Percentiles rank a stretch among this genome's conserved stretches.
Conservation (phyloP, 257 asterid species). For the Plantago ovata region DNA sequence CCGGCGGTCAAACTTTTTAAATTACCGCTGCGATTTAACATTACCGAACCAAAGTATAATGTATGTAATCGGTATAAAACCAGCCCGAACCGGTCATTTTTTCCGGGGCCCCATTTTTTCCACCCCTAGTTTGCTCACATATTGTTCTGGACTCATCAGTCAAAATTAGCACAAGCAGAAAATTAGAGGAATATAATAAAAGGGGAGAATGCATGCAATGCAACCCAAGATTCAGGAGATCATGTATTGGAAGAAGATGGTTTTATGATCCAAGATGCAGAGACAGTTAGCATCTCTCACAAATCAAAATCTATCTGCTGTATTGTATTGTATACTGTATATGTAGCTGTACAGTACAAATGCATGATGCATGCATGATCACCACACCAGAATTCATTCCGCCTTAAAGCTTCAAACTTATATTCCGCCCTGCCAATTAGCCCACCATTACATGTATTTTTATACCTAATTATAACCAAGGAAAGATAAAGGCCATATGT, state of each 20-base stretch:
- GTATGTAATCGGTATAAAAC: too few relatives aligned
- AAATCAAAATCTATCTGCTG: not conserved
- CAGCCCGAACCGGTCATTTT: too few relatives aligned
- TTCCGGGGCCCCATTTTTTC: too few relatives aligned
- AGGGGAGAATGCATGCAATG: not conserved
- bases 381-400: too few relatives aligned
- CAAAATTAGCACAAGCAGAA: too few relatives aligned
- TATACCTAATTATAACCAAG: not conserved
- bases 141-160: too few relatives aligned
- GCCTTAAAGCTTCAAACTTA: not conserved
- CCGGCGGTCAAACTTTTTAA: not conserved
- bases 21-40: too few relatives aligned
- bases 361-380: not conserved
- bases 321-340: too few relatives aligned
- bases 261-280: constrained; percentile 7
- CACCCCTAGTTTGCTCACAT: too few relatives aligned
- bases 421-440: not conserved
- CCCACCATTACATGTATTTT: not conserved
- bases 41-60: too few relatives aligned
- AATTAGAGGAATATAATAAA: not conserved
- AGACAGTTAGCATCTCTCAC: constrained; percentile 1
- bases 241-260: not conserved
- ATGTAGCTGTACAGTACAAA: not conserved
- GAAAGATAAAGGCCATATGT: not conserved
- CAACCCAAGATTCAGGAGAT: not conserved